Conservation (phyloP, 2,329 filamentous ascomycete genomes). For the Aspergillus niger region DNA sequence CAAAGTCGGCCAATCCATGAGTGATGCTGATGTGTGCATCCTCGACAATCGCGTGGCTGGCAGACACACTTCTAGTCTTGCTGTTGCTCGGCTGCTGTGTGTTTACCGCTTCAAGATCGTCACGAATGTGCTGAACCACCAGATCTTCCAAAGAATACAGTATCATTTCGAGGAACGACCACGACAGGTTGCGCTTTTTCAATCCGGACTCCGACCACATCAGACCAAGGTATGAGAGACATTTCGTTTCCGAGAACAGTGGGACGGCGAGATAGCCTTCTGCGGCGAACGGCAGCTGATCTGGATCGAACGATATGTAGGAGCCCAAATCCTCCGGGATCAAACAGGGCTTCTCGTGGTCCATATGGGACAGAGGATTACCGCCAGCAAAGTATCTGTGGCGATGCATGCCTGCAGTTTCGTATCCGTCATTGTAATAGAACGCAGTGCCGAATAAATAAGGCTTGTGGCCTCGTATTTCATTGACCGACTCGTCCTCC, state of each 20-base stretch:
- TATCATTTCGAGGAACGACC: slow-evolving; percentile 68
- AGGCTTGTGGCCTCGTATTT: slow-evolving; percentile 61
- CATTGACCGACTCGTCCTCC: slow-evolving; percentile 62
- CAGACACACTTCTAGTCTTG: slow-evolving; percentile 26
- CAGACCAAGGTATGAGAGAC: slow-evolving; percentile 69
- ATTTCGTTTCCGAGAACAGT: slow-evolving; percentile 65
- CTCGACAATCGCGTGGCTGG: slow-evolving; percentile 22
- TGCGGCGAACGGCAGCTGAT: slow-evolving; percentile 60
- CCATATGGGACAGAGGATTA: slow-evolving; percentile 69
- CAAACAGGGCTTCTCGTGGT: slow-evolving; percentile 69
- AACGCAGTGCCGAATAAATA: slow-evolving; percentile 67
- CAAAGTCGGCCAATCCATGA: slow-evolving; percentile 56
- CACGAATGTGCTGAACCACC: slow-evolving; percentile 60
- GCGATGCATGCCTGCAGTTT: slow-evolving; percentile 55
- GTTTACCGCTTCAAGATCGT: slow-evolving; percentile 53
- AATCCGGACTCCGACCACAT: slow-evolving; percentile 70
- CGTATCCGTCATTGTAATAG: slow-evolving; percentile 64
- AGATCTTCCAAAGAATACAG: slow-evolving; percentile 69
- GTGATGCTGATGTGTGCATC: slow-evolving; percentile 51
- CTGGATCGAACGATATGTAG: slow-evolving; percentile 61
- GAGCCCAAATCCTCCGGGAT: slow-evolving; percentile 64
- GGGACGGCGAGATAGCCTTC: slow-evolving; percentile 70
- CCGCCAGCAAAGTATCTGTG: slow-evolving; percentile 67
- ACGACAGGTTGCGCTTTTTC: slow-evolving; percentile 57
- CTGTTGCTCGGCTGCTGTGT: slow-evolving; percentile 27